Evolutionary conservation across 2,329 filamentous ascomycete species (phyloP).

Genomic region (Hymenoscyphus occultus): DNA sequence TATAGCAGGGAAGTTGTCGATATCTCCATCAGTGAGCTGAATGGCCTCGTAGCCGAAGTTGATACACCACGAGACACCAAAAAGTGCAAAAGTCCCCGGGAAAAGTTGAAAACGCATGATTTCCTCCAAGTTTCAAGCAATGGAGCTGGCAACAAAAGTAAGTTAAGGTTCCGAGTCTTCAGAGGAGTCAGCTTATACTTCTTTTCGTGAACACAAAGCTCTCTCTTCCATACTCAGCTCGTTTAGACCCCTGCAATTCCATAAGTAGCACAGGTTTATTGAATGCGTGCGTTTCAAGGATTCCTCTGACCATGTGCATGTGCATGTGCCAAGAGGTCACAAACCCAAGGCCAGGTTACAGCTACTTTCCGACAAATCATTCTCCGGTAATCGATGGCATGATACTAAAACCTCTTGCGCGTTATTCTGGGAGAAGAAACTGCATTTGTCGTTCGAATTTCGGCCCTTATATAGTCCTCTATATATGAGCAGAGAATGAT

Average conservation of each 20-base stretch:
- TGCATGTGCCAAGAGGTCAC: background rate
- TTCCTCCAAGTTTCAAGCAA: background rate
- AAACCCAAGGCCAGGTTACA: background rate
- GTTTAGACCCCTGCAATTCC: background rate
- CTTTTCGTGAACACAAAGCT: background rate
- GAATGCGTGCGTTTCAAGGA: slow-evolving; percentile 1
- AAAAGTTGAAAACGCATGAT: background rate
- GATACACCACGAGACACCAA: slow-evolving; percentile 3
- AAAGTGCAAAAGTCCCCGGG: background rate
- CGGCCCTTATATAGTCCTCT: background rate
- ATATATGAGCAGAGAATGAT: background rate
- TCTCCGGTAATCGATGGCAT: background rate
- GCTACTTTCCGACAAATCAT: background rate
- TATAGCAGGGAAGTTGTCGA: slow-evolving; percentile 17
- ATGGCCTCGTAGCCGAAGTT: slow-evolving; percentile 21
- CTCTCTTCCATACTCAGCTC: background rate
- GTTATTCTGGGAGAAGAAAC: too few species aligned
- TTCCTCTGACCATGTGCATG: background rate
- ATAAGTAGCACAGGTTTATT: background rate
- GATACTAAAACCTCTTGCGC: background rate
- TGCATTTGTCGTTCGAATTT: too few species aligned
- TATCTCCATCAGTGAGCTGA: slow-evolving; percentile 20
- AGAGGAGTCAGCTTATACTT: background rate
- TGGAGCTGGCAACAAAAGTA: background rate
- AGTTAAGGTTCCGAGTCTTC: too few species aligned